phyloP scores from a whole-genome alignment of 495 filamentous ascomycete genomes.

The Terfezia boudieri region DNA sequence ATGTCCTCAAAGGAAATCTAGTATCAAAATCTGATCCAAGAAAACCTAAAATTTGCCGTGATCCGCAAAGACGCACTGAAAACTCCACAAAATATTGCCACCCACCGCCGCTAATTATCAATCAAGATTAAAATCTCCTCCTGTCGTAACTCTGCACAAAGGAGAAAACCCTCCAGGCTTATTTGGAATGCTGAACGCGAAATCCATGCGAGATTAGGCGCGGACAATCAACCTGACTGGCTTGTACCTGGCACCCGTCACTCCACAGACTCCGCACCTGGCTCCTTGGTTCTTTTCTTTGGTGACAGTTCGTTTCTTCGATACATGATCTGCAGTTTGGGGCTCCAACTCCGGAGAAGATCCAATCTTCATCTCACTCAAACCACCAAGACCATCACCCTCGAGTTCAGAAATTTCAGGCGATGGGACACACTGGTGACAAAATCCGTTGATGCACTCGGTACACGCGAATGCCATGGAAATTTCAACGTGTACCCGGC shows the following conservation, averaged over 20 bases:
- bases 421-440: slow-evolving; percentile 11
- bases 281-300: not conserved
- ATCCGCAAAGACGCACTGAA: too few species aligned
- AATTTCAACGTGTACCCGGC: not conserved
- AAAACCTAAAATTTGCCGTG: too few species aligned
- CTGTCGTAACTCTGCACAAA: too few species aligned
- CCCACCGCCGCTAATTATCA: too few species aligned
- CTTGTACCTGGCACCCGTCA: not conserved
- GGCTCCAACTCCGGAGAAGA: not conserved
- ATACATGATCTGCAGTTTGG: not conserved
- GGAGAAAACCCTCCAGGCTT: too few species aligned
- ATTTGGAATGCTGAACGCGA: not conserved
- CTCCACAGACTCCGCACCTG: not conserved
- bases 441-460: slow-evolving; percentile 18
- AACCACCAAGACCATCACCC: slow-evolving; percentile 6
- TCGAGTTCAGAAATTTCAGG: slow-evolving; percentile 13
- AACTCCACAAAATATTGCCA: too few species aligned
- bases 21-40: too few species aligned
- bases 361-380: not conserved
- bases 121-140: too few species aligned
- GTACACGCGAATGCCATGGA: slow-evolving; percentile 14
- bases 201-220: not conserved
- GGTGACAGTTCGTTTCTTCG: not conserved
- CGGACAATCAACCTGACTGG: not conserved
- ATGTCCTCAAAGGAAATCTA: too few species aligned